These are phyloP conservation scores for Trichosporon sp. DNA, from an alignment of 1,284 basidiomycete genomes.

Conservation along the genomic window DNA sequence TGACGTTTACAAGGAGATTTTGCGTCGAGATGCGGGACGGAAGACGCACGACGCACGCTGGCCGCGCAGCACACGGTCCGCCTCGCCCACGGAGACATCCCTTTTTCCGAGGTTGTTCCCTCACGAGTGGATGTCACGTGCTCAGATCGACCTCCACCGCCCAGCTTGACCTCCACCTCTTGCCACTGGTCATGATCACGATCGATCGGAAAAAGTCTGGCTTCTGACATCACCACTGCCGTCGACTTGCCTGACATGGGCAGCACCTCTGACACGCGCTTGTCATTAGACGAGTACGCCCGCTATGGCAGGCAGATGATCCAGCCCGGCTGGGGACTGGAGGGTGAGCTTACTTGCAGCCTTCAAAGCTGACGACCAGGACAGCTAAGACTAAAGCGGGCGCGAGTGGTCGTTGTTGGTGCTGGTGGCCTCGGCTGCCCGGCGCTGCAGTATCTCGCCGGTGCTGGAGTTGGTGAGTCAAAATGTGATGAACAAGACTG, in stretches of 20 bases:
- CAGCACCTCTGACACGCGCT: neutral
- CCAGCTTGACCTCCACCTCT: neutral
- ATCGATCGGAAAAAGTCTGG: neutral
- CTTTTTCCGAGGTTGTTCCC: neutral
- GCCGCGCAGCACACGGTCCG: neutral
- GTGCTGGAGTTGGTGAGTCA: conserved; percentile 76
- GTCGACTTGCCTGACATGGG: neutral
- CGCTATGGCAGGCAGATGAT: conserved; percentile 98
- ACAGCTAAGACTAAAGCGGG: conserved; percentile 69
- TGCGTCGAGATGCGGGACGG: neutral
- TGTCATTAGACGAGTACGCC: conserved; percentile 61
- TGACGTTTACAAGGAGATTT: neutral
- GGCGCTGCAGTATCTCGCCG: conserved; percentile 84
- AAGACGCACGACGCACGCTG: too few relatives aligned
- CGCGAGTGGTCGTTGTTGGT: conserved; percentile 81
- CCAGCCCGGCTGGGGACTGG: conserved; percentile 77
- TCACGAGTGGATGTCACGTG: neutral
- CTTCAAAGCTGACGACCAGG: conserved; percentile 51
- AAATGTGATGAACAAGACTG: neutral
- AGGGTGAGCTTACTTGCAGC: conserved; percentile 54
- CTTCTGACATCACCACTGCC: neutral
- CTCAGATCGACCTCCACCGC: neutral
- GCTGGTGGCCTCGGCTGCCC: conserved; percentile 97
- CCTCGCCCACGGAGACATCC: neutral
- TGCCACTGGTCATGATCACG: neutral